Base-by-base conservation (phyloP, 2,329 filamentous ascomycete genomes). In the Cyphellophora europaea region DNA sequence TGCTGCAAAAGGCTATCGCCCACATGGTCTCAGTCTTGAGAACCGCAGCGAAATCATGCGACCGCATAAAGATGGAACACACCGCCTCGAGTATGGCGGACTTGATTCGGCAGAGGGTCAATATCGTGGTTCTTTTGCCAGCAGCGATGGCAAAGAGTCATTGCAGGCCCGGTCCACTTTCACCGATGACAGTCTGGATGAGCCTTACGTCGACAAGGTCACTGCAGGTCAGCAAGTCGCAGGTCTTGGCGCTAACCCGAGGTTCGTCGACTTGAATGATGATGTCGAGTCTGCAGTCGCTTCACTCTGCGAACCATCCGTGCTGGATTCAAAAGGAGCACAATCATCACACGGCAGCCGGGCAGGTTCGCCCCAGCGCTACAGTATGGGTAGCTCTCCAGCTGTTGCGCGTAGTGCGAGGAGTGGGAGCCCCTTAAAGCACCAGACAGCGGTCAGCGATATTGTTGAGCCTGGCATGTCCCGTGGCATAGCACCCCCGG, bases 221-320 rank as follows among this genome's bases (percentile, higher is more conserved):
- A 66, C 73, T 19, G 69, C 77, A 14, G 79, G 77, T 19, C 82
- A 84, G 48, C 74, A 83, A 37, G 76, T 94, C 16, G 75, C 73
- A 18, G 80, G 73, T 16, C 74, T 74, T 30, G 82, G 72, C 27
- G 77, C 78, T 8, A 93, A 84, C 48, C 80, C 86, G 2, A 71
- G 84, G 46, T 80, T 86, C 51, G 71, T 93, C 3, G 77, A 87
- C 48, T 78, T 75, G 2, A 76, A 74, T 2, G 53, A 77, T 19
- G 85, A 74, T 2, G 78, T 93, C 0, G 88, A 95, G 57, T 95
- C 88, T 11, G 83, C 82, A 6, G 88, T 96, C 8, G 89, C 89
- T 5, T 95, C 88, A 11, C 66, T 96, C 5, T 81, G 91, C 49
- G 85, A 87, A 12, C 89, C 86, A 0, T 93, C 86, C 2, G 73